Base-by-base conservation (phyloP, 495 filamentous ascomycete genomes). In the Penicillium bovifimosum region DNA sequence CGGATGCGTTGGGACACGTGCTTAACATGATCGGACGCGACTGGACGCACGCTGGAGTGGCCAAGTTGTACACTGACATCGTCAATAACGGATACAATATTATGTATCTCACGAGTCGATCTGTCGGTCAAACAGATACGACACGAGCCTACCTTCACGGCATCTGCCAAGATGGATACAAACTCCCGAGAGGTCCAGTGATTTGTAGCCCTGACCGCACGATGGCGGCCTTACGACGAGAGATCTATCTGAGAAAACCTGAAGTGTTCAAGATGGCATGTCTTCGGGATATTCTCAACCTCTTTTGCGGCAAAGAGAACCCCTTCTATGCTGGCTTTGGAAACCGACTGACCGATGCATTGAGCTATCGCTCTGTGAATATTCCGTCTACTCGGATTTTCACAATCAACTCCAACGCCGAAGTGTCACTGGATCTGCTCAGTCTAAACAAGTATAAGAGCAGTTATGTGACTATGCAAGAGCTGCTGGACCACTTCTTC, bases 251-350 rank as follows among this genome's bases (percentile, higher is more conserved):
- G 16, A 83, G 95, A 38, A 96, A 97, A 68, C 93, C 93, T 0
- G 91, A 99, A 63, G 90, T 97, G 4, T 99, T 99, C 81, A 99
- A 99, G 72, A 99, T 99, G 93, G 86, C 92, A 5, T 97, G 95
- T 54, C 72, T 99, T 35, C 83, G 93, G 18, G 93, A 99, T 69
- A 96, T 99, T 53, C 78, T 88, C 52, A 86, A 82, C 41, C 81
- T 99, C 1, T 99, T 96, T 62, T 83, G 81, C n/a, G 79, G 79
- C 2, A 83, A 87, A 20, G 75, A 83, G 47, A 86, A 82, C 18
- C 93, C 93, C 0, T 99, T 99, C 67, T 97, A 92, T 59, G 95
- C 93, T 13, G 93, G 93, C 0, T 99, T 99, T 66, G 93, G 93
- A 50, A 99, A 99, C 66, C 83, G 92, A 38, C 78, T 99, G 51